Conservation (phyloP, 2,329 filamentous ascomycete genomes). For the Aspergillus aculeatinus region DNA sequence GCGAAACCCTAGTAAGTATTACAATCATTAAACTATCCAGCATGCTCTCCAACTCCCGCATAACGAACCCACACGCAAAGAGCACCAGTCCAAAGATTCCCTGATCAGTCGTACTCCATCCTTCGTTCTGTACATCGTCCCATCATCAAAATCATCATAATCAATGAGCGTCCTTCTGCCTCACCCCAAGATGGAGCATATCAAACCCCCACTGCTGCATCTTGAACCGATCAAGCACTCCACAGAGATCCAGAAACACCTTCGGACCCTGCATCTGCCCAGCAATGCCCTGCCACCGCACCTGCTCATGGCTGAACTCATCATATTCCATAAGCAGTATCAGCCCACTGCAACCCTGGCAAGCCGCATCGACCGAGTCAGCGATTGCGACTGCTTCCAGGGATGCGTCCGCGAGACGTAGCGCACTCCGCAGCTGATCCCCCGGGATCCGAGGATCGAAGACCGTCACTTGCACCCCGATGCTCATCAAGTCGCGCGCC, state of each 20-base stretch:
- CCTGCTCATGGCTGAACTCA: slow-evolving; percentile 6
- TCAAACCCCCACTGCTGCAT: slow-evolving; percentile 19
- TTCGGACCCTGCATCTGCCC: slow-evolving; percentile 12
- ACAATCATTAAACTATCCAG: not conserved
- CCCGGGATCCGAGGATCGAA: slow-evolving; percentile 7
- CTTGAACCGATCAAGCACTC: slow-evolving; percentile 11
- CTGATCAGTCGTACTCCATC: not conserved
- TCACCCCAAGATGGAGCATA: slow-evolving; percentile 13
- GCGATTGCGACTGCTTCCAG: slow-evolving; percentile 8
- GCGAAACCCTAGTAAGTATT: not conserved
- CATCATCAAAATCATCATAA: not conserved
- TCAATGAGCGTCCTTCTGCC: slow-evolving; percentile 1
- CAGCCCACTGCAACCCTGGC: slow-evolving; percentile 13
- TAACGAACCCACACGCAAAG: not conserved
- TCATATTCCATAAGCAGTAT: slow-evolving; percentile 10
- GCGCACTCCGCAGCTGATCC: slow-evolving; percentile 1
- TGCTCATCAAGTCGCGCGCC: slow-evolving; percentile 4
- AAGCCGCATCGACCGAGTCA: slow-evolving; percentile 12
- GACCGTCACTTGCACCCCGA: slow-evolving; percentile 10
- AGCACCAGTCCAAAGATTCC: not conserved
- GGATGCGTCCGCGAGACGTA: slow-evolving; percentile 3
- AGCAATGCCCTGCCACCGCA: slow-evolving; percentile 13
- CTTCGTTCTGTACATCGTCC: not conserved
- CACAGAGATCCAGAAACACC: slow-evolving; percentile 10
- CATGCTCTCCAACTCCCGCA: not conserved